Evolutionary conservation across 176 grass and related monocot genomes (phyloP).

Genomic region (Tillandsia leiboldiana): DNA sequence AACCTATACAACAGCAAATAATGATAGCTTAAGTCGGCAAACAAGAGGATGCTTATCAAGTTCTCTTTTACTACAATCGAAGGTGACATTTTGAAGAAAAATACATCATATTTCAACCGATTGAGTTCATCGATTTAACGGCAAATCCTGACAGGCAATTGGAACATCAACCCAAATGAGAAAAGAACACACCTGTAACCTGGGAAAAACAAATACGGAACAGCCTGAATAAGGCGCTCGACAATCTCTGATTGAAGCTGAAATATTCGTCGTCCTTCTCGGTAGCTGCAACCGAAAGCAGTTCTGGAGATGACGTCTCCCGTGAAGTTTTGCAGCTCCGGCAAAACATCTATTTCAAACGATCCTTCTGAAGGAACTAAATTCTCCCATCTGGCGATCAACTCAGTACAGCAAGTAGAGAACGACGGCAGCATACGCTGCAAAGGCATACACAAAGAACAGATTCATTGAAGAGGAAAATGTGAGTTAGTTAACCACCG

Average conservation of each 20-base stretch:
- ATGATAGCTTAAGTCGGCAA: neutral
- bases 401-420: slow-evolving; percentile 22
- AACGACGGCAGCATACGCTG: slow-evolving; percentile 51
- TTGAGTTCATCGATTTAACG: neutral
- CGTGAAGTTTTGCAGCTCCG: slow-evolving; percentile 37
- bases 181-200: slow-evolving; percentile 32
- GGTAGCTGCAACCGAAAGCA: slow-evolving; percentile 36
- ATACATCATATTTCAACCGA: neutral
- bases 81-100: neutral
- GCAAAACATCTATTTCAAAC: slow-evolving; percentile 35
- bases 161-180: neutral
- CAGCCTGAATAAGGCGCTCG: slow-evolving; percentile 22
- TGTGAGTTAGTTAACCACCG: neutral
- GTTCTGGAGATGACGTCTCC: slow-evolving; percentile 56
- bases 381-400: slow-evolving; percentile 43
- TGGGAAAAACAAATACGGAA: slow-evolving; percentile 26
- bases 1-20: slow-evolving; percentile 20
- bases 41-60: neutral
- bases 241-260: slow-evolving; percentile 38
- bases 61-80: too few species aligned
- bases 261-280: slow-evolving; percentile 37
- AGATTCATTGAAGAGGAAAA: neutral
- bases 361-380: slow-evolving; percentile 10
- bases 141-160: neutral
- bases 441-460: slow-evolving; percentile 10